A percentile compares a stretch with the other conserved stretches of the same genome.
Conservation (phyloP, 2,329 filamentous ascomycete genomes). For the Cladophialophora exuberans region DNA sequence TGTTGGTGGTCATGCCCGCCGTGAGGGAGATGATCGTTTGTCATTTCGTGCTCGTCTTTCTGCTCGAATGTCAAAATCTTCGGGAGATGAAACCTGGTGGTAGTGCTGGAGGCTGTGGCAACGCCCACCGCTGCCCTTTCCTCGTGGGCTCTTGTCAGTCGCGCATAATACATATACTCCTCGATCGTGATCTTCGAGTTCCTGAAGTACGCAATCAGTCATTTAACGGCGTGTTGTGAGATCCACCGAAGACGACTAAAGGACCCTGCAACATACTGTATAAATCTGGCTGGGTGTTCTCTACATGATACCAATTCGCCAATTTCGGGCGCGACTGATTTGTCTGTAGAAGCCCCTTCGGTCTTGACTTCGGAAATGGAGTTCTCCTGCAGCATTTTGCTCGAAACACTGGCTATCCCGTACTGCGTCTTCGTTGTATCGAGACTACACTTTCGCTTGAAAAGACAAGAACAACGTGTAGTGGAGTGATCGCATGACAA, state of each 20-base stretch:
- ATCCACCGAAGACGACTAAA: neutral
- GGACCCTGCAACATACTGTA: neutral
- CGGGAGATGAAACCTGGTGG: neutral
- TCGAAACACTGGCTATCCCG: too few species aligned
- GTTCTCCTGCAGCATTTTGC: too few species aligned
- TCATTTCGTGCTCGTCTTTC: neutral
- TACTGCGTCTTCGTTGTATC: too few species aligned
- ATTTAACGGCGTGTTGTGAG: neutral
- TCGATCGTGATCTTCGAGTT: neutral
- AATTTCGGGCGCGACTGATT: too few species aligned
- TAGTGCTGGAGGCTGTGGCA: neutral
- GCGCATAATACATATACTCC: neutral
- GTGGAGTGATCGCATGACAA: too few species aligned
- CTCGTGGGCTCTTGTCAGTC: neutral
- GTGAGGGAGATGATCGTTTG: neutral
- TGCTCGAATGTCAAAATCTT: neutral
- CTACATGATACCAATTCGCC: too few species aligned
- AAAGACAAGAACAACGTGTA: too few species aligned
- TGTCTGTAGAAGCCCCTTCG: too few species aligned
- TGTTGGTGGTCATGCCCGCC: neutral
- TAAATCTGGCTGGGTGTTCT: neutral
- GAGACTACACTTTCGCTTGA: too few species aligned
- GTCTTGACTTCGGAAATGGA: too few species aligned
- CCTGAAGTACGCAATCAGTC: neutral
- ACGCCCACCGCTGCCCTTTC: neutral